These are phyloP conservation scores for Kalanchoe fedtschenkoi DNA, from an alignment of 164 flowering plant species.

Conservation along the genomic window DNA sequence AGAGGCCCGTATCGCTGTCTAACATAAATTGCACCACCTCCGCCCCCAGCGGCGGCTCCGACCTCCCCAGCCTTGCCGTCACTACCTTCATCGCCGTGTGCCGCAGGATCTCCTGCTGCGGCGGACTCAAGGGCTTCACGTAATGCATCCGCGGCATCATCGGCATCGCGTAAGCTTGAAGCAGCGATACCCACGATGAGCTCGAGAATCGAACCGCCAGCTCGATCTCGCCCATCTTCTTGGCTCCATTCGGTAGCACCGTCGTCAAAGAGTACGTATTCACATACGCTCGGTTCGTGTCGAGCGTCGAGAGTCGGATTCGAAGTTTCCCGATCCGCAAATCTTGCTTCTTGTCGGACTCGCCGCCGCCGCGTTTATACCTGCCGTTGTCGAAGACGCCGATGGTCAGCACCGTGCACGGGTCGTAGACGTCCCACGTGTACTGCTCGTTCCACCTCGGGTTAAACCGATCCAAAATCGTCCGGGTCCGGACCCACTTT, in stretches of 20 bases:
- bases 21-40: slow-evolving; percentile 86
- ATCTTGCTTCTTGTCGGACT: slow-evolving; percentile 41
- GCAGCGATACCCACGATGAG: slow-evolving; percentile 57
- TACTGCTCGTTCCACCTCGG: slow-evolving; percentile 96
- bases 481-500: slow-evolving; percentile 93
- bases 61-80: slow-evolving; percentile 55
- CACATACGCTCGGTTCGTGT: slow-evolving; percentile 58
- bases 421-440: slow-evolving; percentile 91
- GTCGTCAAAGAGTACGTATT: slow-evolving; percentile 48
- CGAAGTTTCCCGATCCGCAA: slow-evolving; percentile 68
- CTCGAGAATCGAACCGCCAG: slow-evolving; percentile 71
- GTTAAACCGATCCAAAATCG: slow-evolving; percentile 71
- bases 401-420: slow-evolving; percentile 82
- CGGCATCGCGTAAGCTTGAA: slow-evolving; percentile 64
- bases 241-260: slow-evolving; percentile 60
- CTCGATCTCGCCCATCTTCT: slow-evolving; percentile 85
- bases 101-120: slow-evolving; percentile 69
- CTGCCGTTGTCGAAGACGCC: slow-evolving; percentile 84
- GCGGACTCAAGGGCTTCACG: slow-evolving; percentile 55
- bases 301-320: slow-evolving; percentile 70
- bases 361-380: slow-evolving; percentile 45
- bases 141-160: slow-evolving; percentile 93
- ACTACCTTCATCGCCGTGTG: slow-evolving; percentile 73
- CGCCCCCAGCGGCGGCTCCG: slow-evolving; percentile 81
- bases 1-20: slow-evolving; percentile 64